Evolutionary conservation across 23 red algal genomes (phyloP), one percentile per base, ranked within the genome.

Genomic region (Cyanidiococcus yangmingshanensis): DNA sequence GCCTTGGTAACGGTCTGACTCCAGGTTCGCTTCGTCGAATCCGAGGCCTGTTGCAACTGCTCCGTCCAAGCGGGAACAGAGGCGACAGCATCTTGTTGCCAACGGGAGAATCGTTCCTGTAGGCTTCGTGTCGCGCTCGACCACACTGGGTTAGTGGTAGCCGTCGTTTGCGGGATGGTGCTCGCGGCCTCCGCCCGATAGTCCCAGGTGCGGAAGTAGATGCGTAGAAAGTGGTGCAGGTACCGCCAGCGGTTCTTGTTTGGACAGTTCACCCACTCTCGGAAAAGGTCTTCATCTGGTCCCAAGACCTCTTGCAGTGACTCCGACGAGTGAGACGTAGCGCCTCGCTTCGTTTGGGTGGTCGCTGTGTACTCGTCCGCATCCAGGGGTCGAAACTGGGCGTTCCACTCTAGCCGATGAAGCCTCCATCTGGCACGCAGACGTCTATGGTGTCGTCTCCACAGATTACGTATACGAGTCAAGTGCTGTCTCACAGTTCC

Each of bases 361-460:
- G 45, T 54, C 45, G 45, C 45, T 21, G 45, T 54, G 12, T 7
- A 21, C 45, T 54, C 45, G n/a, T 71, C 63, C 12, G 15, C 63
- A 29, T 71, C 63, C 7, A 71, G 63, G 7, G n/a, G 3, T 25
- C 63, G 63, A 30, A 17, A 71, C 63, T 71, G 63, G 21, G 63
- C 63, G 63, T 30, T 7, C 63, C 63, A 71, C 27, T 71, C 63
- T 29, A 71, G 63, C 12, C 63, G 63, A 35, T 71, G 63, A 7
- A 71, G 27, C 12, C 63, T 12, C 63, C 63, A 71, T 27, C 63
- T 12, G 3, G 63, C 63, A 7, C 63, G 63, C 7, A 71, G 63
- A 25, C 63, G 63, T 54, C 45, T 7, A 54, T 21, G 21, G 12
- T 54, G 45, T 15, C 45, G 45, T 54, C 45, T 54, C 7, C 45